A percentile compares a stretch with the other conserved stretches of the same genome.
Evolutionary conservation across 2,329 filamentous ascomycete species (phyloP).

Genomic region (Fusarium sp.): DNA sequence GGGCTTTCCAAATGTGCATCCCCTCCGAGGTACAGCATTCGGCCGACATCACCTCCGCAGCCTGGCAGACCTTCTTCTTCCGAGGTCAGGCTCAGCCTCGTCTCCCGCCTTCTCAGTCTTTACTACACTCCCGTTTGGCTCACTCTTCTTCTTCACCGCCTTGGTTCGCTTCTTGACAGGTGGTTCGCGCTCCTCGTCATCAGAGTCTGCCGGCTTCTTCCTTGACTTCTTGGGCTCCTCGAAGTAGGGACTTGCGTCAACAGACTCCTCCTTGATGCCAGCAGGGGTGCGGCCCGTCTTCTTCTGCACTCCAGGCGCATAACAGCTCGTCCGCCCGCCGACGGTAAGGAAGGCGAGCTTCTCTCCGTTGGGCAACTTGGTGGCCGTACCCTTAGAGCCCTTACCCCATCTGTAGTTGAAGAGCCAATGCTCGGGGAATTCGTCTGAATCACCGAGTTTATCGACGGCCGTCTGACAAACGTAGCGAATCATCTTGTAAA

Average conservation of each 20-base stretch:
- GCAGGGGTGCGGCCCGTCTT: conserved; percentile 68
- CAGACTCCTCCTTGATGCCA: conserved; percentile 58
- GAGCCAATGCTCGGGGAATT: conserved; percentile 89
- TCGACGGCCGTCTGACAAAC: conserved; percentile 86
- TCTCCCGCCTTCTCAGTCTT: conserved; percentile 20
- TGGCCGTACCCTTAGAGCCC: conserved; percentile 78
- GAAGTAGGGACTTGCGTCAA: conserved; percentile 45
- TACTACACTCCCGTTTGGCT: conserved; percentile 43
- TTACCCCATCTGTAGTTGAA: conserved; percentile 93
- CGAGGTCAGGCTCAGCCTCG: conserved; percentile 25
- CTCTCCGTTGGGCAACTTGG: conserved; percentile 82
- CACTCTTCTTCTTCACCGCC: conserved; percentile 33
- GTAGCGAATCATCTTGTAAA: conserved; percentile 80
- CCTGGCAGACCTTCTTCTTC: conserved; percentile 40
- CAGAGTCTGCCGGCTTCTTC: conserved; percentile 38
- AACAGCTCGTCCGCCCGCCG: conserved; percentile 90
- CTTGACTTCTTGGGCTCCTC: conserved; percentile 44
- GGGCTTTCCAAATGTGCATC: background rate
- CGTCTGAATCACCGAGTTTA: conserved; percentile 81
- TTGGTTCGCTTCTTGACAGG: conserved; percentile 48
- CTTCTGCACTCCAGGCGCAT: conserved; percentile 87
- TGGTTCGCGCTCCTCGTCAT: conserved; percentile 39
- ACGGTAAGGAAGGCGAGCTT: conserved; percentile 90
- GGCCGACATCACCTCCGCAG: conserved; percentile 31
- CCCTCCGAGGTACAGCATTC: background rate